Percentiles rank a stretch among this genome's conserved stretches.
These are phyloP conservation scores for Fusarium redolens DNA, from an alignment of 2,329 filamentous ascomycete genomes.

Conservation along the genomic window DNA sequence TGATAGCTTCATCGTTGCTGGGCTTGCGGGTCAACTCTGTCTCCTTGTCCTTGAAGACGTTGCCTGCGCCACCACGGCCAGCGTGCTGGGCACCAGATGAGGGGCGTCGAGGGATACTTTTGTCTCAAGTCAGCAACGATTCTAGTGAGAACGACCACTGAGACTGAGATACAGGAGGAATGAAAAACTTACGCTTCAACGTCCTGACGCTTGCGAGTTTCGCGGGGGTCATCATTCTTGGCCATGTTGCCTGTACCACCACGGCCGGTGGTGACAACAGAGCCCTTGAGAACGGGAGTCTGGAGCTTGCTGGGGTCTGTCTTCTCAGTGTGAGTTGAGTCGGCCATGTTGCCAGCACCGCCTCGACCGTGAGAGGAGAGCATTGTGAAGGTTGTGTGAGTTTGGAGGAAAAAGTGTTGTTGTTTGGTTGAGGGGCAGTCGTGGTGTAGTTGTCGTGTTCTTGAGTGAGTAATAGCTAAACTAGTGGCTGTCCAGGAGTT, in stretches of 20 bases:
- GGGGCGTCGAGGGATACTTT: slow-evolving; percentile 64
- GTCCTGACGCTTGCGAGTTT: slow-evolving; percentile 85
- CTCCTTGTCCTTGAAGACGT: slow-evolving; percentile 67
- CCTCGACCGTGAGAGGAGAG: slow-evolving; percentile 78
- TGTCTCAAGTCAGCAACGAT: slow-evolving; percentile 9
- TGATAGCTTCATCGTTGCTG: slow-evolving; percentile 49
- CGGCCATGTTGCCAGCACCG: slow-evolving; percentile 80
- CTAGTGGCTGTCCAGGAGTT: neutral
- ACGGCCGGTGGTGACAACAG: slow-evolving; percentile 89
- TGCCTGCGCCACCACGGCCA: slow-evolving; percentile 81
- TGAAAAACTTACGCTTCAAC: slow-evolving; percentile 72
- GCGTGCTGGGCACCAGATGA: slow-evolving; percentile 72
- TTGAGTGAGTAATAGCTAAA: neutral
- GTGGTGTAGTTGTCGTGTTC: neutral
- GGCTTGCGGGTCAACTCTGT: slow-evolving; percentile 46
- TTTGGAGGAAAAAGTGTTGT: neutral
- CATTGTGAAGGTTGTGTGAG: slow-evolving; percentile 48
- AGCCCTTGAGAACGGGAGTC: slow-evolving; percentile 84
- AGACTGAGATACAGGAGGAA: neutral
- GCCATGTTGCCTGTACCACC: slow-evolving; percentile 92
- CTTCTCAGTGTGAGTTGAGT: slow-evolving; percentile 62
- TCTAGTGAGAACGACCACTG: neutral
- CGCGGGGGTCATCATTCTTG: slow-evolving; percentile 73
- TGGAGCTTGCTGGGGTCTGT: slow-evolving; percentile 73
- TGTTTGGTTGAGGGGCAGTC: neutral